Evolutionary conservation across 2,329 filamentous ascomycete genomes (phyloP), one percentile per base, ranked within the genome.

Genomic region (Pseudogymnoascus verrucosus): DNA sequence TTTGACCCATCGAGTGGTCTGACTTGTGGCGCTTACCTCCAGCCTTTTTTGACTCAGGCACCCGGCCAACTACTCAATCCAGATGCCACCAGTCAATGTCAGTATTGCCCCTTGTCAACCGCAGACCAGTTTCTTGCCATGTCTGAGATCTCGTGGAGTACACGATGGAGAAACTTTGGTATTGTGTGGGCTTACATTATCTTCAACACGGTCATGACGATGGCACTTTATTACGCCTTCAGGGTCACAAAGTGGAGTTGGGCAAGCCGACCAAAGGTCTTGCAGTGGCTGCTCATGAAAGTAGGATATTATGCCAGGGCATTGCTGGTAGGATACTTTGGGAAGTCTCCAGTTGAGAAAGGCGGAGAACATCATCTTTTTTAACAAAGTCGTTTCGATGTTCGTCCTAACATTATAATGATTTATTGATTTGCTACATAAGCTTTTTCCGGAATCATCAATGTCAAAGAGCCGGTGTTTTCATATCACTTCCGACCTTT

Each of bases 131-230:
- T 74, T 61, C 71, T 87, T 0, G 74, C 76, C 2, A 74, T 70
- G 0, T 78, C 78, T 1, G 67, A 73, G 7, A 82, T 87, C 42
- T 75, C 72, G 21, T 87, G 81, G 68, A 69, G 65, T 2, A 79
- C 87, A 62, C 71, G 84, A 2, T 90, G 88, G 87, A 79, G 87
- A 64, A 89, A 91, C 71, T 90, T 85, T 64, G 89, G 88, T 1
- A 78, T 91, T 42, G 76, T 90, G 69, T 31, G 28, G 28, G 28
- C 28, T 31, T 31, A 31, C 28, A 31, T 31, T 31, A 31, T 31
- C 28, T 31, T 90, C 73, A 89, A 90, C 68, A 80, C 89, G 40
- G 74, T 75, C 40, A 76, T 80, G 1, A 85, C 87, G 0, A 76
- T 89, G 2, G 66, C 78, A 10, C 74, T 86, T 0, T 91, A 91